A percentile compares a stretch with the other conserved stretches of the same genome.
phyloP scores from a whole-genome alignment of 768 basidiomycete genomes.

The Cystobasidium onofrii region DNA sequence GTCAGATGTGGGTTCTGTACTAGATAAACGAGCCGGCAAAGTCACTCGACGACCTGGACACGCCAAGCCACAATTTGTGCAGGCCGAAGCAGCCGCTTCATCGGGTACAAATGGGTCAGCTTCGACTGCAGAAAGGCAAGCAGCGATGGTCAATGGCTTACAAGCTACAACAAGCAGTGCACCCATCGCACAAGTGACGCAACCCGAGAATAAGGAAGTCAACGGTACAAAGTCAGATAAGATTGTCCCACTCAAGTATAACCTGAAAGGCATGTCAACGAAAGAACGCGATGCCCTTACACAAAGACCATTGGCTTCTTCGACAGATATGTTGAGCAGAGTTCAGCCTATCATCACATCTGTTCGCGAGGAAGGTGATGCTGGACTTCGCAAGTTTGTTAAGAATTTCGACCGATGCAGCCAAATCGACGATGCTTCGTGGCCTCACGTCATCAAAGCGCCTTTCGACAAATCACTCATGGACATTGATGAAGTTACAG shows the following conservation, averaged over 20 bases:
- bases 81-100: slow-evolving; percentile 7
- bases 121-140: slow-evolving; percentile 14
- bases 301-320: slow-evolving; percentile 77
- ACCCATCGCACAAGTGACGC: slow-evolving; percentile 3
- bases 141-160: slow-evolving; percentile 6
- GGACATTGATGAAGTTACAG: slow-evolving; percentile 58
- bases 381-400: slow-evolving; percentile 75
- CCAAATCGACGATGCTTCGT: slow-evolving; percentile 56
- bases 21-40: slow-evolving; percentile 77
- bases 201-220: neutral
- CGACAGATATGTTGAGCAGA: slow-evolving; percentile 77
- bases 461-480: slow-evolving; percentile 61
- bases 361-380: slow-evolving; percentile 74
- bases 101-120: neutral
- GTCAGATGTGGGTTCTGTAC: slow-evolving; percentile 68
- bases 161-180: slow-evolving; percentile 23
- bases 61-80: slow-evolving; percentile 65
- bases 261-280: slow-evolving; percentile 37
- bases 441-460: slow-evolving; percentile 52
- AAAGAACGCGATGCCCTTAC: slow-evolving; percentile 63
- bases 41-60: slow-evolving; percentile 80
- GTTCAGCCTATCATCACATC: slow-evolving; percentile 89
- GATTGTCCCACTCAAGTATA: slow-evolving; percentile 29
- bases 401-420: slow-evolving; percentile 83
- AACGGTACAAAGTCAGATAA: neutral